Base-by-base conservation (phyloP, 2,329 filamentous ascomycete species). In the Penicillium glabrum region DNA sequence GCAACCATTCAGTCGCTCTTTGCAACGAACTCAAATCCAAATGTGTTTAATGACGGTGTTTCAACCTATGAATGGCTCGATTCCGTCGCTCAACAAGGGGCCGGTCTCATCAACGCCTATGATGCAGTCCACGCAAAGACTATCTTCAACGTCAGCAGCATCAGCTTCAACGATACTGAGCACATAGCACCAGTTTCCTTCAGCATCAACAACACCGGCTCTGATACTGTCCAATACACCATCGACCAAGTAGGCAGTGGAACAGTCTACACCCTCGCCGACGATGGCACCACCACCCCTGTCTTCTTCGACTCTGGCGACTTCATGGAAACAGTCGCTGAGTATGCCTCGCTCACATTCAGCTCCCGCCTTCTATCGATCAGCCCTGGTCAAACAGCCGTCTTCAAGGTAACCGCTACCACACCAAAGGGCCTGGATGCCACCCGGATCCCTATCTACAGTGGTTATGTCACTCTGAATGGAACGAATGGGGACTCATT, bases 71-170 rank as follows among this genome's bases (percentile, higher is more conserved):
- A 11, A 29, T 29, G 27, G 27, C 27, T 29, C 10, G 27, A 29
- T 5, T 29, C 27, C 8, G 27, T 29, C 27, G 27, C 53, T 8
- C 53, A 54, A 24, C 53, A 54, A 21, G 53, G 53, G 8, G 53
- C 31, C 19, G 53, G 53, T 37, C 46, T 54, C 9, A 45, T 54
- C 16, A 24, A 54, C n/a, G 53, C 53, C 10, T 46, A 50, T 59
- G 82, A 86, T 55, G 83, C 84, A 3, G 82, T 85, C 6, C 79
- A 82, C 61, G 56, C 24, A 24, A 24, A 24, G 24, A 24, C 24
- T 24, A 24, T 24, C 5, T 24, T 24, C 24, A 24, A 24, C 3
- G 24, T 24, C 24, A 24, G 24, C 24, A 24, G 24, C 24, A 24
- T 24, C 24, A 24, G 24, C 24, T 24, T 24, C 24, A 24, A 24